Base-by-base conservation (phyloP, 2,329 filamentous ascomycete genomes). In the Aureobasidium vineae region DNA sequence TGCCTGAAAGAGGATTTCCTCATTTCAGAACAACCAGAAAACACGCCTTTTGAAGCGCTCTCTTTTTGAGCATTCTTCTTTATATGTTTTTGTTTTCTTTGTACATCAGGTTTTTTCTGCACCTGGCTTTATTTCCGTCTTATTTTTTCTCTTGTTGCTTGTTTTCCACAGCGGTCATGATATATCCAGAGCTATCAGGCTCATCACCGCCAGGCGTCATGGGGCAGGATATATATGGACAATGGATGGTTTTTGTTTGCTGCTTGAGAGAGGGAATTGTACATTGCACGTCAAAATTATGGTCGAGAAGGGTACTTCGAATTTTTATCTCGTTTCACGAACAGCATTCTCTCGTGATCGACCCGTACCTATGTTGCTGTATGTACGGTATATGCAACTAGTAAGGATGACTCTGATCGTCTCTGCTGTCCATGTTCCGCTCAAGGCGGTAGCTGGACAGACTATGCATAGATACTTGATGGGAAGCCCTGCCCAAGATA, bases 121-220 rank as follows among this genome's bases (percentile, higher is more conserved):
- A 40, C 53, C 19, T 52, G 49, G 47, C 23, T 59, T 33, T 45
- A n/a, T 50, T 56, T 47, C 47, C 8, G n/a, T n/a, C n/a, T n/a
- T n/a, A n/a, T 61, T 23, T 26, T 15, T 56, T 47, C 41, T 10
- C 40, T 49, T 63, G 40, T n/a, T 41, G 15, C 3, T 36, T 38
- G 13, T 63, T 23, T 38, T 53, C n/a, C 21, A 43, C 21, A 65
- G 61, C 63, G 66, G 57, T 63, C 36, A 36, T 45, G 3, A 66
- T 61, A 66, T 61, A 66, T 66, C 61, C 61, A 52, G 61, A 54
- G 61, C 61, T 64, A 43, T 64, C 45, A 64, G 61, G 61, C 61
- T 64, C 61, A 52, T 21, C 36, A 63, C 28, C 43, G 59, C 59
- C 59, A 26, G 59, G 59, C 43, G 59, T 52, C 21, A 40, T 33